These are phyloP conservation scores for Zhuliangozyma parablackwelliae DNA, from an alignment of 1,139 yeast species.

Conservation along the genomic window DNA sequence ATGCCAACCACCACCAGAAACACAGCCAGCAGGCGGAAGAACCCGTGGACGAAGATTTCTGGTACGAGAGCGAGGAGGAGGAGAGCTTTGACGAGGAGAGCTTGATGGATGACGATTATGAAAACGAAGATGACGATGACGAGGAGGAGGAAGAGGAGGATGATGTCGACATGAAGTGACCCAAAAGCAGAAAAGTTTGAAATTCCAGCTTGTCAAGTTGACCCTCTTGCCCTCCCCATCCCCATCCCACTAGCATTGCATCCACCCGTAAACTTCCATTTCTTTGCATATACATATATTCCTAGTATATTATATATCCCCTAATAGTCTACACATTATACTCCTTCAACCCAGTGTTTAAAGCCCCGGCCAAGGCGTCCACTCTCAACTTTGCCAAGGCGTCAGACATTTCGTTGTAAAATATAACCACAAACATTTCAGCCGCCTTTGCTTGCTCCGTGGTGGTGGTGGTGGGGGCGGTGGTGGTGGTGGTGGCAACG, in stretches of 20 bases:
- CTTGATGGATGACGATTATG: slow-evolving; percentile 49
- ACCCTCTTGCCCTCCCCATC: not conserved
- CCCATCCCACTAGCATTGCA: too few species aligned
- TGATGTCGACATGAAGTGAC: slow-evolving; percentile 28
- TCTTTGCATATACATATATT: too few species aligned
- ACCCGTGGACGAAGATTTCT: slow-evolving; percentile 72
- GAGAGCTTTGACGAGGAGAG: slow-evolving; percentile 53
- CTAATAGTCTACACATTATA: slow-evolving; percentile 2
- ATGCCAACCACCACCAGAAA: slow-evolving; percentile 41
- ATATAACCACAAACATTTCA: slow-evolving; percentile 23
- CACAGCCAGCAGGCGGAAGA: slow-evolving; percentile 55
- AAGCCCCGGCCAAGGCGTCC: slow-evolving; percentile 29
- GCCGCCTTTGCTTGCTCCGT: slow-evolving; percentile 2
- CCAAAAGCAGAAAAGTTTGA: too few species aligned
- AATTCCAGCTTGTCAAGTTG: not conserved
- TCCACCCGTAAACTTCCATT: too few species aligned
- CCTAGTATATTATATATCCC: too few species aligned
- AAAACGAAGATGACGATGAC: slow-evolving; percentile 54
- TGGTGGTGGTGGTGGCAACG: too few species aligned
- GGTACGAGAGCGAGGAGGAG: slow-evolving; percentile 70
- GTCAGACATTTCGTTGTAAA: slow-evolving; percentile 32
- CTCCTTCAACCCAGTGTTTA: slow-evolving; percentile 34
- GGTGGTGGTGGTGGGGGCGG: too few species aligned
- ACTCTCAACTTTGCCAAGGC: slow-evolving; percentile 42
- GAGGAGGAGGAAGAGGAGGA: slow-evolving; percentile 51